Base-by-base conservation (phyloP, 2,329 filamentous ascomycete species). In the Cladorrhinum sp. region DNA sequence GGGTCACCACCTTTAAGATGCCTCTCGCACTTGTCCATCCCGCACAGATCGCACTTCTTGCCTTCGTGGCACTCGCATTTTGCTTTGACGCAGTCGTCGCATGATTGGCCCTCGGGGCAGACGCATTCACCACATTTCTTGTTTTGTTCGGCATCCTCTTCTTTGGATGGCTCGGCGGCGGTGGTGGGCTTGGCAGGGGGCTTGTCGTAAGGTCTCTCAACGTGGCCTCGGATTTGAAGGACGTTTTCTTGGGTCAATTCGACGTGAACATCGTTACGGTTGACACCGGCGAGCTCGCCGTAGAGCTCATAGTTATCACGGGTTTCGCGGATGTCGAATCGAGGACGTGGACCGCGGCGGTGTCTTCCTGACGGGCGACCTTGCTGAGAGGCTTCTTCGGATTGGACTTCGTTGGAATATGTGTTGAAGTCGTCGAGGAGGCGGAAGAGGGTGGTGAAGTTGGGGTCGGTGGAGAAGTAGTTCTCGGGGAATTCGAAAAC, bases 391-490 rank as follows among this genome's bases (percentile, higher is more conserved):
- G 18, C 16, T 10, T 53, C 24, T 16, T 62, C 55, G 18, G 20
- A 27, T 50, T 65, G 67, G 58, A 67, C 66, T 41, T 74, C 68
- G 32, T 64, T 54, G 20, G 77, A 69, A 54, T 75, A 70, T 45
- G 64, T 64, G 24, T 72, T 66, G 32, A 78, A 73, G 32, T 69
- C 68, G 25, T 60, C 63, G 38, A 77, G 66, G 24, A 65, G 61
- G 12, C 63, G 63, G 53, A 65, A 63, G 53, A 65, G 58, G 25
- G 63, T 63, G 16, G 61, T 65, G 59, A 65, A 65, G 50, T 64
- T 64, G 27, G 62, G 59, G 57, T 65, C 59, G 24, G 48, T 62
- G 18, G 54, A 13, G 51, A 55, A 57, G 25, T 62, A 54, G 57
- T 63, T 51, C 8, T 48, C 20, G 16, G 63, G 59, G 16, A 63